These are phyloP conservation scores for Fonsecaea erecta DNA, from an alignment of 2,329 filamentous ascomycete genomes.

Conservation along the genomic window DNA sequence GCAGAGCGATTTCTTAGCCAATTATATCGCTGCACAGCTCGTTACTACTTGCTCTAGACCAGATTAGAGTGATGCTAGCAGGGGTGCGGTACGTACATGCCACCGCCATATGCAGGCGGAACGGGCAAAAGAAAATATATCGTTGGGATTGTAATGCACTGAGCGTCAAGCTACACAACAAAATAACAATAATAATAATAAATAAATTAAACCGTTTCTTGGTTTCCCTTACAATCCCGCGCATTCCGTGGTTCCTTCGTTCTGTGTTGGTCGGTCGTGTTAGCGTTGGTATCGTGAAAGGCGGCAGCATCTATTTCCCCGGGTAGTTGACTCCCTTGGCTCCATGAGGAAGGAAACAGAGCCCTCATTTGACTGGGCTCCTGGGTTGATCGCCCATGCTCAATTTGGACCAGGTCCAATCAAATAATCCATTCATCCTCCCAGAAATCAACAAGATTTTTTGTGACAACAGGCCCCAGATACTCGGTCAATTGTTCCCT, in stretches of 20 bases:
- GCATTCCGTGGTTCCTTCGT: neutral
- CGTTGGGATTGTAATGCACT: neutral
- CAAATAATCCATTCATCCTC: constrained; percentile 33
- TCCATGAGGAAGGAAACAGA: too few relatives aligned
- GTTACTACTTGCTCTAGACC: too few relatives aligned
- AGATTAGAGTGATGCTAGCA: too few relatives aligned
- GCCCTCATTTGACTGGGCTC: neutral
- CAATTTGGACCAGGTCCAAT: neutral
- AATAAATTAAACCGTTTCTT: neutral
- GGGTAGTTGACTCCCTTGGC: too few relatives aligned
- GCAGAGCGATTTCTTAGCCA: too few relatives aligned
- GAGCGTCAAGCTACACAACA: neutral
- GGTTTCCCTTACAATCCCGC: neutral
- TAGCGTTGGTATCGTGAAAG: neutral
- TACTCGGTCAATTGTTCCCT: constrained; percentile 18
- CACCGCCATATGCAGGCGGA: neutral
- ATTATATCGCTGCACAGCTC: too few relatives aligned
- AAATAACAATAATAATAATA: neutral
- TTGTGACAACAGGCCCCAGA: constrained; percentile 21
- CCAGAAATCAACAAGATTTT: constrained; percentile 36
- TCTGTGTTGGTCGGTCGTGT: neutral
- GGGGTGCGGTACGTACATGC: neutral
- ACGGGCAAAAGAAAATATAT: neutral
- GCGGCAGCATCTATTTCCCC: too few relatives aligned
- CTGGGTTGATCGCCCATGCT: neutral